A percentile compares a stretch with the other conserved stretches of the same genome.
phyloP scores from a whole-genome alignment of 2,329 filamentous ascomycete species.

The Purpureocillium takamizusanense region DNA sequence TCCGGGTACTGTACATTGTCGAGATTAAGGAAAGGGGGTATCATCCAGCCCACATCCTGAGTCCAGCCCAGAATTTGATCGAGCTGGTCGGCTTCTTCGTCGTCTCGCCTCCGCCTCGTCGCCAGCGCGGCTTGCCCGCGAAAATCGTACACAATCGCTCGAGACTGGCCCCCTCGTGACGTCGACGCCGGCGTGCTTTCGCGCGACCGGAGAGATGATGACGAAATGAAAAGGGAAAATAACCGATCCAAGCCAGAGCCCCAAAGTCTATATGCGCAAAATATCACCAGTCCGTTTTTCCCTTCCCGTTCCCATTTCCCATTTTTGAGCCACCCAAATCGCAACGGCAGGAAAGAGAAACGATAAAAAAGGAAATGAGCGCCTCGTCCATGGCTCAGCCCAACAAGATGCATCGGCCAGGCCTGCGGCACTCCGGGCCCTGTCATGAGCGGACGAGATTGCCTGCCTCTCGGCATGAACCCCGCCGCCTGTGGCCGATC shows the following conservation, averaged over 20 bases:
- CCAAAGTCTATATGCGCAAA: conserved; percentile 8
- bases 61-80: conserved; percentile 19
- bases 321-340: conserved; percentile 10
- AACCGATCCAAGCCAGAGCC: background rate
- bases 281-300: conserved; percentile 3
- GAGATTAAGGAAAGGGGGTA: conserved; percentile 16
- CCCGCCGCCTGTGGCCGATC: conserved; percentile 9
- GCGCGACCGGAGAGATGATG: conserved; percentile 3
- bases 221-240: background rate
- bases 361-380: too few species aligned
- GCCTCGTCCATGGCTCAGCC: conserved; percentile 3
- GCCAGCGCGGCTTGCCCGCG: conserved; percentile 16
- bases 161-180: too few species aligned
- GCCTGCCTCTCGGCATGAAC: conserved; percentile 1
- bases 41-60: conserved; percentile 21
- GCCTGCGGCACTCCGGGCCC: background rate
- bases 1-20: conserved; percentile 17
- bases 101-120: conserved; percentile 9
- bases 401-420: conserved; percentile 2
- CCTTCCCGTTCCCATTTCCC: conserved; percentile 5
- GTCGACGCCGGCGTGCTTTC: too few species aligned
- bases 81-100: conserved; percentile 9
- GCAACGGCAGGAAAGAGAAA: conserved; percentile 6
- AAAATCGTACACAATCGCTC: conserved; percentile 10
- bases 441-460: background rate